Evolutionary conservation across 306 rosid species (phyloP).

Genomic region (Begonia fuchsioides): DNA sequence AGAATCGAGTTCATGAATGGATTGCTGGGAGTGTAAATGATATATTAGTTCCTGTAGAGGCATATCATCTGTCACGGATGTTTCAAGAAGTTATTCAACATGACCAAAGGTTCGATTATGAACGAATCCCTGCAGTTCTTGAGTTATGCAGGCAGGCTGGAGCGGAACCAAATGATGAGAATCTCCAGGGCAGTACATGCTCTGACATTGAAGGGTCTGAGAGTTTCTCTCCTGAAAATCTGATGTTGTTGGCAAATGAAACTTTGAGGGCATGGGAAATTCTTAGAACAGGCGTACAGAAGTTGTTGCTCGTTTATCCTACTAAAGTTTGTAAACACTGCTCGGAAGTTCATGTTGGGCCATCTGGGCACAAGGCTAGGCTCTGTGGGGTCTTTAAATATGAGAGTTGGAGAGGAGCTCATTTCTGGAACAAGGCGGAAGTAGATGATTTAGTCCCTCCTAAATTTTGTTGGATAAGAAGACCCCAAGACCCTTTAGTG

Average conservation of each 20-base stretch:
- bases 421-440: conserved; percentile 66
- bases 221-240: conserved; percentile 27
- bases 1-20: conserved; percentile 67
- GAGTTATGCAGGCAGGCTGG: conserved; percentile 92
- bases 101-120: conserved; percentile 64
- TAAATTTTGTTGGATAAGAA: conserved; percentile 53
- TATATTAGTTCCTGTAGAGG: conserved; percentile 60
- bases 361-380: conserved; percentile 75
- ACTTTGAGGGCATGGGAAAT: conserved; percentile 68
- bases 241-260: conserved; percentile 29
- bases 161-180: conserved; percentile 27
- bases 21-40: conserved; percentile 44
- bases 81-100: conserved; percentile 60
- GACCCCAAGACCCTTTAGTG: conserved; percentile 68
- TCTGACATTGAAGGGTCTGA: conserved; percentile 16
- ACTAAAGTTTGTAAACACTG: conserved; percentile 73
- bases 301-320: conserved; percentile 57
- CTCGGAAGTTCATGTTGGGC: conserved; percentile 84
- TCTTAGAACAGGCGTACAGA: conserved; percentile 56
- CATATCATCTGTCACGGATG: conserved; percentile 59
- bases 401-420: conserved; percentile 66
- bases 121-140: conserved; percentile 69
- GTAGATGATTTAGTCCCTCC: conserved; percentile 74
- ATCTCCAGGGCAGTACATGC: conserved; percentile 16
- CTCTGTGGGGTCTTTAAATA: conserved; percentile 73